These are phyloP conservation scores for Stellera chamaejasme DNA, from an alignment of 345 rosid genomes.

Conservation along the genomic window DNA sequence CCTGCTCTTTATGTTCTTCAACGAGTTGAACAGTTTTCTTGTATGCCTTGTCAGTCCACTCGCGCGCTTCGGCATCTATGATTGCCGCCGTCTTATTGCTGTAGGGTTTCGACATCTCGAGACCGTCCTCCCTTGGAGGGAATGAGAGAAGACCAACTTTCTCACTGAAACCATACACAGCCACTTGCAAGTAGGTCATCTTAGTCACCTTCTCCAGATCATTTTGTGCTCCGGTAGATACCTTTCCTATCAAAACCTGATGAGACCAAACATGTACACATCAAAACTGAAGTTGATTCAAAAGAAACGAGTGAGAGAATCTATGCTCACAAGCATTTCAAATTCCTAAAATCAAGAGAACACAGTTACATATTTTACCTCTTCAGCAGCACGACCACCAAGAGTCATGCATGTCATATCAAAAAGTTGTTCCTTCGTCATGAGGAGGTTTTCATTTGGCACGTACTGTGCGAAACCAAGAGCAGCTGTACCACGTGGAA, in stretches of 20 bases:
- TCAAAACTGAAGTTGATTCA: neutral
- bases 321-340: too few relatives aligned
- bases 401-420: constrained; percentile 98
- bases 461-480: constrained; percentile 97
- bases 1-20: constrained; percentile 68
- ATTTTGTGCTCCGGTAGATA: constrained; percentile 93
- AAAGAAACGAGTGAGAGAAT: neutral
- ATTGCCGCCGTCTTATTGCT: constrained; percentile 87
- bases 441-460: constrained; percentile 88
- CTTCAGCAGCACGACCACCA: constrained; percentile 97
- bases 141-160: constrained; percentile 95
- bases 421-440: constrained; percentile 95
- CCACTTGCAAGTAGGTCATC: constrained; percentile 95
- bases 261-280: neutral
- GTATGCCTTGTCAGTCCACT: constrained; percentile 84
- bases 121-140: constrained; percentile 67
- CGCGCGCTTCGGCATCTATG: constrained; percentile 77
- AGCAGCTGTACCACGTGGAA: constrained; percentile 95
- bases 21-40: constrained; percentile 47
- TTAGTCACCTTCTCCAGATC: constrained; percentile 95
- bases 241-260: constrained; percentile 81
- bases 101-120: constrained; percentile 77
- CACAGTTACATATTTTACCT: constrained; percentile 32
- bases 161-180: constrained; percentile 91
- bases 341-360: neutral